Evolutionary conservation across 805 yeast genomes (phyloP).

Genomic region (Kockiozyma suomiensis): DNA sequence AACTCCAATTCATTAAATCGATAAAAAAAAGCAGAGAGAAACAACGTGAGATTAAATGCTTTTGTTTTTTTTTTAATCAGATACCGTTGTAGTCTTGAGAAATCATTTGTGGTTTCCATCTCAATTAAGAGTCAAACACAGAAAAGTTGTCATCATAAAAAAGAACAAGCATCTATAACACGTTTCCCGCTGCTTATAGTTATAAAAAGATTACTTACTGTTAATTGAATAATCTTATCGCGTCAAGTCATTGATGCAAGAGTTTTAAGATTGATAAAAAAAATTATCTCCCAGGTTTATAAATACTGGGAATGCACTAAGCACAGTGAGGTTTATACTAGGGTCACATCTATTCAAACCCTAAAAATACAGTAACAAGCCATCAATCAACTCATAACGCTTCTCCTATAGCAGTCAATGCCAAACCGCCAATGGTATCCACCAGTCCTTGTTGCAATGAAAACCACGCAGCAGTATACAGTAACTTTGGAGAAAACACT

Average conservation of each 20-base stretch:
- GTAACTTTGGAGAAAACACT: slow-evolving; percentile 89
- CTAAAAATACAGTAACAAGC: background rate
- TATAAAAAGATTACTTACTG: background rate
- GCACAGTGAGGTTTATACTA: too few species aligned
- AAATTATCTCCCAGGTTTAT: too few species aligned
- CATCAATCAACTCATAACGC: background rate
- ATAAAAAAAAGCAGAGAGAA: background rate
- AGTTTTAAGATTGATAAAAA: background rate
- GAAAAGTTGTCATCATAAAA: slow-evolving; percentile 18
- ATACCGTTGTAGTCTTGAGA: slow-evolving; percentile 92
- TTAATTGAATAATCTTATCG: background rate
- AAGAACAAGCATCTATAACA: background rate
- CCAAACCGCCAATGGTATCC: slow-evolving; percentile 17
- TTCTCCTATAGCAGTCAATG: slow-evolving; percentile 4
- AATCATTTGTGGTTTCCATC: slow-evolving; percentile 32
- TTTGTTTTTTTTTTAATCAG: slow-evolving; percentile 63
- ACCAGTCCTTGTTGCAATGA: slow-evolving; percentile 23
- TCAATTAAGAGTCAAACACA: slow-evolving; percentile 28
- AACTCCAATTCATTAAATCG: background rate
- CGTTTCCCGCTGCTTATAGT: too few species aligned
- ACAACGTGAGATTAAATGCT: slow-evolving; percentile 23
- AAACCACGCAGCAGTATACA: slow-evolving; percentile 78
- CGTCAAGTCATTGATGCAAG: background rate
- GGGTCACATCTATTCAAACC: too few species aligned
- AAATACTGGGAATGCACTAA: too few species aligned